Evolutionary conservation across 2,329 filamentous ascomycete genomes (phyloP).

Genomic region (Drechslerella coelobrocha): DNA sequence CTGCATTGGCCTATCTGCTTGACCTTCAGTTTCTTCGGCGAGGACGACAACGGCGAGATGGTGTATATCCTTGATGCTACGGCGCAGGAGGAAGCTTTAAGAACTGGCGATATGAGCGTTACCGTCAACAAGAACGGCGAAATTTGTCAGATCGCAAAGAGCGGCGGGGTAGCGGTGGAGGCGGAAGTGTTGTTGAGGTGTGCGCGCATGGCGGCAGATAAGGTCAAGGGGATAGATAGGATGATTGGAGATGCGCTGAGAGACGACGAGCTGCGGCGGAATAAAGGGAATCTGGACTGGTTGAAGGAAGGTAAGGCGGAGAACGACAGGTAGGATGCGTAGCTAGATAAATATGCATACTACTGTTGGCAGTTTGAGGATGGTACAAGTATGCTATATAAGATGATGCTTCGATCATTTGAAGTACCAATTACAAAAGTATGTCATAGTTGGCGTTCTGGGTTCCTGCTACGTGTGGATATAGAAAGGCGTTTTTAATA

Average conservation of each 20-base stretch:
- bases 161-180: conserved; percentile 82
- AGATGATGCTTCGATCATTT: neutral
- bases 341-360: neutral
- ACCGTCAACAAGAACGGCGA: conserved; percentile 89
- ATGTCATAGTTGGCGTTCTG: conserved; percentile 25
- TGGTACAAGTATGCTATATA: neutral
- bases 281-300: conserved; percentile 75
- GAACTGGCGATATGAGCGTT: conserved; percentile 76
- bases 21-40: conserved; percentile 80
- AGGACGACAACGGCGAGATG: conserved; percentile 68
- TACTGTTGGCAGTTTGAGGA: too few relatives aligned
- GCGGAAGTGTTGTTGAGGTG: conserved; percentile 79
- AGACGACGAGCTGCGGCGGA: conserved; percentile 77
- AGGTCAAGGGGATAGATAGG: conserved; percentile 79
- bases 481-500: conserved; percentile 22
- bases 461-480: conserved; percentile 6
- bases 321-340: conserved; percentile 72
- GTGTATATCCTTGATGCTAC: conserved; percentile 73
- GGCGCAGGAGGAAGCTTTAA: conserved; percentile 76
- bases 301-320: conserved; percentile 79
- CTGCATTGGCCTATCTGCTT: conserved; percentile 91
- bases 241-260: conserved; percentile 75
- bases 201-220: conserved; percentile 74
- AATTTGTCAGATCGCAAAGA: conserved; percentile 88
- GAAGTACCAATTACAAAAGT: neutral